Evolutionary conservation across 176 grass and related monocot species (phyloP).

Genomic region (Oryza glaberrima): DNA sequence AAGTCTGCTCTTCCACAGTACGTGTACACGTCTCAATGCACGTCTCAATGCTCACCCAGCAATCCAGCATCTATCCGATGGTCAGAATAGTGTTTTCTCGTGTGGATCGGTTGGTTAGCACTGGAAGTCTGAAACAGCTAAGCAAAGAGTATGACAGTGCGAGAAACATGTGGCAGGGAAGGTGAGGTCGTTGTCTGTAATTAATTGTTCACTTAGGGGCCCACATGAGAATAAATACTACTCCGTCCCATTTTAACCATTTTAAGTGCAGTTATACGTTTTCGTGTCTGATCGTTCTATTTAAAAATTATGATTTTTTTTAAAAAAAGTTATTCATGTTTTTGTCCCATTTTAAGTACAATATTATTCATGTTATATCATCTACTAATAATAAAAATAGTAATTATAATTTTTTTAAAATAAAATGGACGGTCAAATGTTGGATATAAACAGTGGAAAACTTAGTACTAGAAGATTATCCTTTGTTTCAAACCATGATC

Average conservation of each 20-base stretch:
- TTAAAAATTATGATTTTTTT: no score
- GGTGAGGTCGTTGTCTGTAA: neutral
- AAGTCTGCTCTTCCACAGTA: neutral
- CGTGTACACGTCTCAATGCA: neutral
- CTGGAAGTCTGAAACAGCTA: neutral
- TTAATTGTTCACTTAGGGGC: neutral
- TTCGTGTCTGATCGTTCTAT: no score
- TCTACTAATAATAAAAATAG: no score
- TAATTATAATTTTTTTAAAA: no score
- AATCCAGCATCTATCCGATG: neutral
- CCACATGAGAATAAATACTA: neutral
- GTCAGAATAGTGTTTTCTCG: neutral
- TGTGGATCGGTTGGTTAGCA: neutral
- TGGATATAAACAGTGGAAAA: no score
- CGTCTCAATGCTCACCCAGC: neutral
- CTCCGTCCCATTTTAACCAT: no score
- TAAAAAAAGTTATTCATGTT: no score
- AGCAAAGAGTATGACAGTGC: neutral
- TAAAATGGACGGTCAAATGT: no score
- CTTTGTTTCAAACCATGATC: neutral
- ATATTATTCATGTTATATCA: no score
- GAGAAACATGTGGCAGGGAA: neutral
- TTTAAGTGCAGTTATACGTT: fast-evolving
- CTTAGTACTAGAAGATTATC: neutral
- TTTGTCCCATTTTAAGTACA: no score